Base-by-base conservation (phyloP, 768 basidiomycete species). In the Zangia roseola region DNA sequence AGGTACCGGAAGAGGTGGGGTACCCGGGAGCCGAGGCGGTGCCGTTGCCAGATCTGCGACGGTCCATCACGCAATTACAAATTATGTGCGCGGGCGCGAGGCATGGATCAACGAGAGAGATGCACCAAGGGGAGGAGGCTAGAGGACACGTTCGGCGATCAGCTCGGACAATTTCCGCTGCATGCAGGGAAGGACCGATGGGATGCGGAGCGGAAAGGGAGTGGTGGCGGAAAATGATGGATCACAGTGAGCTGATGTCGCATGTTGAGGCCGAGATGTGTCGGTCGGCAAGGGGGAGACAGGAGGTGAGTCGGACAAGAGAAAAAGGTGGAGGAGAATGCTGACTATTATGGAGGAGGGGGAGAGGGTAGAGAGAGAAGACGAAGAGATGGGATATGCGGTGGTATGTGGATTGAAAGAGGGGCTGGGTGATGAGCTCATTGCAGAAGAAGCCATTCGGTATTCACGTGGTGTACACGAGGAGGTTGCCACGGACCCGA, bases 51-150 rank as follows among this genome's bases (percentile, higher is more conserved):
- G 91, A 94, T 72, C 72, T 94, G 40, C 74, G 91, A 50, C 74
- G 74, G 54, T 73, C 80, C 19, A 82, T 92, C 52, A 76, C 77
- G 58, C 65, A 76, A 43, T 71, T 91, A 45, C 86, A 92, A 69
- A 68, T 84, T 50, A 59, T 67, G 58, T 77, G 75, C 61, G 58
- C 67, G 43, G 60, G 61, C 20, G 62, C 53, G 47, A 64, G 54
- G 57, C 64, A 64, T 65, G 67, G 62, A 62, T 58, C 62, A 65
- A 21, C 43, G 52, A 45, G 50, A 66, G 52, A 59, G 54, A 61
- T 52, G 59, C 57, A 53, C 52, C 57, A 47, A 59, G 65, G 47
- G 19, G 59, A 56, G 39, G 66, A 65, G 67, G 68, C 60, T 54
- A 50, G 38, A 50, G 55, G 56, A 60, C 54, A 61, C 53, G 56